Percentiles rank a stretch among this genome's conserved stretches.
Conservation (phyloP, 2,329 filamentous ascomycete species). For the Xylariales sp. region DNA sequence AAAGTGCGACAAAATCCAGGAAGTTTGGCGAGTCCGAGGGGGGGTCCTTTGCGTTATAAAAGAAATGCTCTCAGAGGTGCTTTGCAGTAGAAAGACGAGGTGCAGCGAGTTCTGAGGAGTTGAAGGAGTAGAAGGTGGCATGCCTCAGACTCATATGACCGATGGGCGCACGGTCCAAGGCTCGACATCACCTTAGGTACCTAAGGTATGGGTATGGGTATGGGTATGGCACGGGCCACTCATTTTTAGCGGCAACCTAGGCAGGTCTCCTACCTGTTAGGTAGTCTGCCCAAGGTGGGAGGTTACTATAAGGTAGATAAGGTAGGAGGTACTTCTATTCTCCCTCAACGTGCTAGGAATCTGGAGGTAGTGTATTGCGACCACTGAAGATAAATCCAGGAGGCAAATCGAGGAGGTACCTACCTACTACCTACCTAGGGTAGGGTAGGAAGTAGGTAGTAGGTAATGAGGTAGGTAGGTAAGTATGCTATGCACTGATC, state of each 20-base stretch:
- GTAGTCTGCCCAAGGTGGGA: neutral
- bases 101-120: conserved; percentile 44
- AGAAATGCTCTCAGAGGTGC: conserved; percentile 31
- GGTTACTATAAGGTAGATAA: neutral
- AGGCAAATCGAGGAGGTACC: conserved; percentile 1
- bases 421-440: neutral
- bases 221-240: conserved; percentile 35
- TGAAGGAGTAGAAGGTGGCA: conserved; percentile 48
- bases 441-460: too few species aligned
- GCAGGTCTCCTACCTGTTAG: neutral
- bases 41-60: conserved; percentile 37
- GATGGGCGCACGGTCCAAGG: conserved; percentile 39
- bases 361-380: conserved; percentile 1
- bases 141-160: conserved; percentile 44
- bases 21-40: conserved; percentile 35
- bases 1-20: conserved; percentile 26
- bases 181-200: conserved; percentile 22
- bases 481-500: neutral
- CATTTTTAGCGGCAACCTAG: conserved; percentile 32
- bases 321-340: neutral
- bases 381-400: neutral
- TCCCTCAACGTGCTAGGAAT: neutral
- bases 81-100: conserved; percentile 42
- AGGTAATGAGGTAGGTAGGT: too few species aligned
- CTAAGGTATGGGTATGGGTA: neutral